Base-by-base conservation (phyloP, 2,329 filamentous ascomycete species). In the Claviceps quebecensis region DNA sequence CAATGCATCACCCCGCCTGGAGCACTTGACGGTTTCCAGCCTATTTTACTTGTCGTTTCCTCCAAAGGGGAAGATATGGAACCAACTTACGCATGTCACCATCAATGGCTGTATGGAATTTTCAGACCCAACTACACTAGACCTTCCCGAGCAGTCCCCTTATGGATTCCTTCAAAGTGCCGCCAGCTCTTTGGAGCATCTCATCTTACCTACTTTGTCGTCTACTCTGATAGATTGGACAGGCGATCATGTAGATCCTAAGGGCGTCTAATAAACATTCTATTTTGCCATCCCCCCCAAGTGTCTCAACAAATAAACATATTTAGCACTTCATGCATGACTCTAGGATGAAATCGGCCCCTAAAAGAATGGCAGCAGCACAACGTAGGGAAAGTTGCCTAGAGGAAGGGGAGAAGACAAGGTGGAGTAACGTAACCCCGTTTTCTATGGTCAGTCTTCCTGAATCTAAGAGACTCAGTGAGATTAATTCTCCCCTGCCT, bases 1-100 rank as follows among this genome's bases (percentile, higher is more conserved):
- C 3, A 54, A 57, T 47, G 61, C 59, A 14, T 58, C 64, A 5
- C 53, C 52, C 36, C 58, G 57, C 23, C 54, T 67, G 26, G 58
- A 65, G 48, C 53, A 53, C 26, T 56, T 67, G 19, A 54, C 60
- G 17, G 57, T 67, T 26, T 26, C 23, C 9, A 51, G 52, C 23
- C 23, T 26, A 26, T 26, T 0, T 26, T 1, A 26, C 22, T 22
- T 22, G 2, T 22, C 22, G 22, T 7, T 58, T 26, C 55, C 55
- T 1, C 37, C 49, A 1, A 50, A 52, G 8, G 50, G 48, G 17
- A 52, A 51, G 8, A 29, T 52, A 11, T 56, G 51, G 52, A 45
- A 37, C 17, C 49, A 47, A n/a, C 50, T 58, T 11, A 46, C 48
- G 23, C 40, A 54, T 14, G 45, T 56, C 9, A 49, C 47, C 16